Evolutionary conservation across 1,284 basidiomycete species (phyloP).

Genomic region (Phenoliferia sp.): DNA sequence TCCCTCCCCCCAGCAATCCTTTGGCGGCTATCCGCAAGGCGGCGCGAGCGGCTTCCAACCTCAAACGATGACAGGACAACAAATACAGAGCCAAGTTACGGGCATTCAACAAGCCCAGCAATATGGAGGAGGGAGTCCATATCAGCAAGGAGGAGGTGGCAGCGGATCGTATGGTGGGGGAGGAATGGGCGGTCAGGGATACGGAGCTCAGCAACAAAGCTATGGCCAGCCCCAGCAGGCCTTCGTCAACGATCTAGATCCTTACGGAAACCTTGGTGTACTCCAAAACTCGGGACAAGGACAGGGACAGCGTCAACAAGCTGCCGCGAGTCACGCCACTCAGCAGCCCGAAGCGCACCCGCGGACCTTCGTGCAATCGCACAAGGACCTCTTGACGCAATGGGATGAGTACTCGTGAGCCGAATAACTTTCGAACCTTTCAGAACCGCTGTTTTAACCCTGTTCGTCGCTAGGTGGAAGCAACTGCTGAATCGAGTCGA

Average conservation of each 20-base stretch:
- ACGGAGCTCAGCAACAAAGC: neutral
- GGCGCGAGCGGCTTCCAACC: slow-evolving; percentile 1
- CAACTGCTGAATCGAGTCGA: slow-evolving; percentile 23
- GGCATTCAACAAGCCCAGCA: neutral
- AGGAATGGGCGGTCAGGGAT: neutral
- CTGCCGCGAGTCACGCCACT: neutral
- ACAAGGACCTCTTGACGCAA: slow-evolving; percentile 10
- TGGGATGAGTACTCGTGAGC: slow-evolving; percentile 22
- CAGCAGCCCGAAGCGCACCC: slow-evolving; percentile 24
- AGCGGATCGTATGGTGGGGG: neutral
- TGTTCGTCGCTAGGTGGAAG: slow-evolving; percentile 13
- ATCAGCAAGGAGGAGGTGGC: neutral
- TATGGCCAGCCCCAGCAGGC: neutral
- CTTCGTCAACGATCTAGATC: slow-evolving; percentile 22
- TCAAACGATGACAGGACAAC: neutral
- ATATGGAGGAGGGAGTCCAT: neutral
- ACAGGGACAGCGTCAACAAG: neutral
- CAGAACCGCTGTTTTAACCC: neutral
- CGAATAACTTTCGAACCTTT: neutral
- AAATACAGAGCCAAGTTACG: neutral
- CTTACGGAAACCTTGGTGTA: slow-evolving; percentile 18
- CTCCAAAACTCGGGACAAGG: neutral
- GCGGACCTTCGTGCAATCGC: slow-evolving; percentile 21
- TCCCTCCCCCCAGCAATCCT: no score
- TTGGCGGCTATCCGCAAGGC: neutral